These are phyloP conservation scores for Favolaschia claudopus DNA, from an alignment of 768 basidiomycete species.

Conservation along the genomic window DNA sequence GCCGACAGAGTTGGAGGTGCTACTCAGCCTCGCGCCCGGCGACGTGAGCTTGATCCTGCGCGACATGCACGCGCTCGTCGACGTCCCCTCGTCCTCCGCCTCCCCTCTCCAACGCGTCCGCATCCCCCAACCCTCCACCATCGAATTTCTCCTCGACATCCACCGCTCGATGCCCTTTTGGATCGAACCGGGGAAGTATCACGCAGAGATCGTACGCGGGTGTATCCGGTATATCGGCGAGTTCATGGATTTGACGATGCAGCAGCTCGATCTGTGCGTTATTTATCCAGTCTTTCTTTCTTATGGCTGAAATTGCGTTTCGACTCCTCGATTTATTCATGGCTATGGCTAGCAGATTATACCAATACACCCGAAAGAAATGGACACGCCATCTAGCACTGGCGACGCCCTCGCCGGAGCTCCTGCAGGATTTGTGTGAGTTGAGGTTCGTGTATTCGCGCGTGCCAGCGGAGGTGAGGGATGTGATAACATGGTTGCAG, in stretches of 20 bases:
- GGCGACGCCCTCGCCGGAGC: background rate
- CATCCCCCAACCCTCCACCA: slow-evolving; percentile 9
- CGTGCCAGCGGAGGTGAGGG: slow-evolving; percentile 6
- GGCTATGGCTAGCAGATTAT: background rate
- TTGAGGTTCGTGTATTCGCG: slow-evolving; percentile 21
- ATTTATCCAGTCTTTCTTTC: background rate
- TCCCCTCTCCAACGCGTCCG: slow-evolving; percentile 1
- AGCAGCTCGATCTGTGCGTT: slow-evolving; percentile 18
- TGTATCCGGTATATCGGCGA: slow-evolving; percentile 20
- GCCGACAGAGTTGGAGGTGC: slow-evolving; percentile 2
- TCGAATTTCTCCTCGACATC: slow-evolving; percentile 20
- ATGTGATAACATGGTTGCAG: slow-evolving; percentile 21
- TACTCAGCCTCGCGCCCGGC: background rate
- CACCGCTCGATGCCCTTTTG: slow-evolving; percentile 14
- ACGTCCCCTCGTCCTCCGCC: slow-evolving; percentile 4
- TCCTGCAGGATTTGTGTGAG: slow-evolving; percentile 15
- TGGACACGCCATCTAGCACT: slow-evolving; percentile 16
- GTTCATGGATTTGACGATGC: slow-evolving; percentile 10
- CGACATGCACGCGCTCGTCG: slow-evolving; percentile 17
- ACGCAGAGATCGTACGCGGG: slow-evolving; percentile 17
- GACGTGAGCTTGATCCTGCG: slow-evolving; percentile 1
- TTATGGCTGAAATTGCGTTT: no score
- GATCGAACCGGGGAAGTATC: slow-evolving; percentile 11
- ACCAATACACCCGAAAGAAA: slow-evolving; percentile 17
- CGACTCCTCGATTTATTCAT: background rate